A percentile compares a stretch with the other conserved stretches of the same genome.
Evolutionary conservation across 345 rosid genomes (phyloP).

Genomic region (Salix suchowensis): DNA sequence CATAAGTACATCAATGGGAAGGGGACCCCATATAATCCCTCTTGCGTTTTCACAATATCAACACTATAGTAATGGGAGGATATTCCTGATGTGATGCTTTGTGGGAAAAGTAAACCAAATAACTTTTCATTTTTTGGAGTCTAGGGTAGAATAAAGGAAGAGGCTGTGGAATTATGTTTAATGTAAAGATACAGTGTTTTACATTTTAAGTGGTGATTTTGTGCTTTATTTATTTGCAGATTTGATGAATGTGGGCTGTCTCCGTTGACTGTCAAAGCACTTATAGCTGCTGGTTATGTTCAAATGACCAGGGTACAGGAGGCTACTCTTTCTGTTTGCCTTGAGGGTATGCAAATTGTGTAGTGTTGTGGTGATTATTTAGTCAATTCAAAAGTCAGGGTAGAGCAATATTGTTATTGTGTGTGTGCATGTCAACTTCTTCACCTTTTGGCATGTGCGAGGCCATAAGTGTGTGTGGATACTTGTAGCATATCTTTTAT

Average conservation of each 20-base stretch:
- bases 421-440: background rate
- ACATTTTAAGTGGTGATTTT: background rate
- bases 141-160: background rate
- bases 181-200: background rate
- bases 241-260: constrained; percentile 80
- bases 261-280: constrained; percentile 73
- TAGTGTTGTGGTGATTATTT: background rate
- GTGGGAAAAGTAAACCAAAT: background rate
- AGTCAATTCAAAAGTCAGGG: background rate
- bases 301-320: constrained; percentile 89
- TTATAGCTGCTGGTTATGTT: constrained; percentile 68
- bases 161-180: background rate
- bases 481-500: background rate
- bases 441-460: background rate
- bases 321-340: constrained; percentile 64
- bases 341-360: constrained; percentile 52
- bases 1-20: too few species aligned
- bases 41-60: too few species aligned
- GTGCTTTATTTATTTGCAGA: constrained; percentile 34
- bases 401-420: background rate
- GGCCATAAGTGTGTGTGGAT: background rate
- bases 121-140: background rate
- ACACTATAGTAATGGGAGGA: too few species aligned
- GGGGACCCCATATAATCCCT: too few species aligned
- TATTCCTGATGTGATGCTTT: too few species aligned